phyloP scores from a whole-genome alignment of 108 stramenopile species.

The Skeletonema marinoi region DNA sequence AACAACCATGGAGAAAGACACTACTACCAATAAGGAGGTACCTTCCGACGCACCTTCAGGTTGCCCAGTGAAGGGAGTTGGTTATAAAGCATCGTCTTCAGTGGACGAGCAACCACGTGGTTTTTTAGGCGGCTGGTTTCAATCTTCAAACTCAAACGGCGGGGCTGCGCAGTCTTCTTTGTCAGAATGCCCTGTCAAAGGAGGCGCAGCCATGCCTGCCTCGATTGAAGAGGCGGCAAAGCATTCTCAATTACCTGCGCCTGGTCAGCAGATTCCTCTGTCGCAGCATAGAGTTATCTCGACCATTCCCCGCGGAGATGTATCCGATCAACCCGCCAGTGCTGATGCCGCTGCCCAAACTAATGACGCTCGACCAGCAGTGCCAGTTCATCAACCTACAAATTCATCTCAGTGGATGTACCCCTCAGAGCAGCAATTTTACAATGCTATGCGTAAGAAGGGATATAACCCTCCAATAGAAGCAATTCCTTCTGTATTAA shows the following conservation, averaged over 20 bases:
- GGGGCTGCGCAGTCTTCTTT: background rate
- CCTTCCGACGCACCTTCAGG: constrained; percentile 13
- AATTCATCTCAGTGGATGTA: constrained; percentile 83
- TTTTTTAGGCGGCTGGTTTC: constrained; percentile 37
- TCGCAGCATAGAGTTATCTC: constrained; percentile 72
- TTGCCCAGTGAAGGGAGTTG: constrained; percentile 36
- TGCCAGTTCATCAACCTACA: constrained; percentile 43
- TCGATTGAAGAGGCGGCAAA: constrained; percentile 81
- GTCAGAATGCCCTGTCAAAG: constrained; percentile 31
- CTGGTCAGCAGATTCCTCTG: constrained; percentile 73
- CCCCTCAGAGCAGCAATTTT: constrained; percentile 97
- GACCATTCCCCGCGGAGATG: constrained; percentile 71
- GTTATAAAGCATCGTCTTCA: background rate
- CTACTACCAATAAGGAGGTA: background rate
- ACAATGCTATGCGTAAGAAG: constrained; percentile 95
- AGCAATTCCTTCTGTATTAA: constrained; percentile 80
- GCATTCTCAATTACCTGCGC: constrained; percentile 78
- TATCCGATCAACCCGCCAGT: constrained; percentile 8
- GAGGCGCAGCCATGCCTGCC: constrained; percentile 45
- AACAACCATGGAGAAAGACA: constrained; percentile 2
- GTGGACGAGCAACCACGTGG: constrained; percentile 13
- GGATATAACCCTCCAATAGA: constrained; percentile 86
- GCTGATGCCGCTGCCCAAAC: background rate
- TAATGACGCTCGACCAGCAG: constrained; percentile 14
- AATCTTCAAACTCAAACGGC: background rate